Percentiles rank a stretch among this genome's conserved stretches.
Evolutionary conservation across 2,329 filamentous ascomycete genomes (phyloP).

Genomic region (Calonectria ilicicola): DNA sequence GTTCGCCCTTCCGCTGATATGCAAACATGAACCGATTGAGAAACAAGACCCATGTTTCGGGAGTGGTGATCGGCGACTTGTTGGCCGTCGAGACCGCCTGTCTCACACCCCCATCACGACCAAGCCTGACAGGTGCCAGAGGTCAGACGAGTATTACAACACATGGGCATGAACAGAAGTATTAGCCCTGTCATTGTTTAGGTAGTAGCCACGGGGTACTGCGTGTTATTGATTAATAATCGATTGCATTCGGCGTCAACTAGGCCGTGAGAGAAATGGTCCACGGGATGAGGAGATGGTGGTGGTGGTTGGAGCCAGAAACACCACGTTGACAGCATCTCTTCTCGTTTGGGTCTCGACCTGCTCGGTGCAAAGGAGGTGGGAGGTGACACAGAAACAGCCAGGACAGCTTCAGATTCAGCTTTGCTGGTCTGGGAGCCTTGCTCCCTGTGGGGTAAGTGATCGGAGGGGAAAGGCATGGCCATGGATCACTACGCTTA

Average conservation of each 20-base stretch:
- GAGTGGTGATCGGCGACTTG: slow-evolving; percentile 14
- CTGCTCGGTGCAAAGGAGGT: slow-evolving; percentile 15
- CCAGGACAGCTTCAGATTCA: slow-evolving; percentile 28
- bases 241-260: not conserved
- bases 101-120: slow-evolving; percentile 15
- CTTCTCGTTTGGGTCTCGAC: slow-evolving; percentile 18
- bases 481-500: slow-evolving; percentile 30
- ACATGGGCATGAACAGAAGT: not conserved
- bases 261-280: not conserved
- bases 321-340: not conserved
- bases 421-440: slow-evolving; percentile 26
- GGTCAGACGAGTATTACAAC: not conserved
- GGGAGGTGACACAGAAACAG: slow-evolving; percentile 23
- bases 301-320: not conserved
- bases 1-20: not conserved
- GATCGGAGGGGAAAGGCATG: slow-evolving; percentile 29
- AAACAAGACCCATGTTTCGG: slow-evolving; percentile 15
- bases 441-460: slow-evolving; percentile 28
- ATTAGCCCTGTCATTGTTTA: not conserved
- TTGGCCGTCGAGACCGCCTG: slow-evolving; percentile 1
- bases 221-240: no score
- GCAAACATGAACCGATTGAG: slow-evolving; percentile 12
- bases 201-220: not conserved
- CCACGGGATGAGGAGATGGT: not conserved
- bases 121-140: not conserved